Evolutionary conservation across 129 eudicot species (phyloP).

Genomic region (Rutidosis leptorrhynchoides): DNA sequence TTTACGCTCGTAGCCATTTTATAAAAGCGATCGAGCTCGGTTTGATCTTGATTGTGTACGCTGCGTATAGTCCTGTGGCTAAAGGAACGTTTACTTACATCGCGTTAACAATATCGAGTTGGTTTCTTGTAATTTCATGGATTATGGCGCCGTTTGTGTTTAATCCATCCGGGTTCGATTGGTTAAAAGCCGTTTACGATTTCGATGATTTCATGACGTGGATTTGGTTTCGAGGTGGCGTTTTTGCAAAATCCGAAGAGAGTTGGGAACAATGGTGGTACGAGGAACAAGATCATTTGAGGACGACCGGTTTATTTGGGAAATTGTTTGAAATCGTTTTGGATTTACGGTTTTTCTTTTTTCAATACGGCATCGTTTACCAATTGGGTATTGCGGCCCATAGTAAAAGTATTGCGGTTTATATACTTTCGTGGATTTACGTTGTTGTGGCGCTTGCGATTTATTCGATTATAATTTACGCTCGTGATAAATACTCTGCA

Average conservation of each 20-base stretch:
- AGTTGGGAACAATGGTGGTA: conserved; percentile 98
- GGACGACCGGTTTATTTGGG: conserved; percentile 89
- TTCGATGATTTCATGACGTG: conserved; percentile 87
- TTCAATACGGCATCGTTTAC: conserved; percentile 85
- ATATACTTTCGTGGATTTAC: conserved; percentile 89
- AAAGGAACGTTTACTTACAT: conserved; percentile 79
- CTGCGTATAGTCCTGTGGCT: conserved; percentile 77
- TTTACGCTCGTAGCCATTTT: conserved; percentile 91
- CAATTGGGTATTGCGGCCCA: conserved; percentile 83
- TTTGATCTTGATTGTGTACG: conserved; percentile 72
- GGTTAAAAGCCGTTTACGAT: conserved; percentile 92
- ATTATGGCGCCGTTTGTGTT: conserved; percentile 88
- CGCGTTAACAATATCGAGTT: conserved; percentile 74
- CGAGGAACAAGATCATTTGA: conserved; percentile 91
- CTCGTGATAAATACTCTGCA: conserved; percentile 73
- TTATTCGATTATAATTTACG: conserved; percentile 47
- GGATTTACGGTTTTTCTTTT: conserved; percentile 87
- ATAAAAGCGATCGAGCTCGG: conserved; percentile 92
- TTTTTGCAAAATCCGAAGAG: conserved; percentile 77
- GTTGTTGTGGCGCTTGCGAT: conserved; percentile 56
- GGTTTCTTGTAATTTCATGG: conserved; percentile 92
- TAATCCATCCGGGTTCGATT: conserved; percentile 90
- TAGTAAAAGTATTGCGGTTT: conserved; percentile 68
- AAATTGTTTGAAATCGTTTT: conserved; percentile 62
- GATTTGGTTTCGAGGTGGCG: conserved; percentile 88